Base-by-base conservation (phyloP, 495 filamentous ascomycete species). In the Bryoglossum gracile region DNA sequence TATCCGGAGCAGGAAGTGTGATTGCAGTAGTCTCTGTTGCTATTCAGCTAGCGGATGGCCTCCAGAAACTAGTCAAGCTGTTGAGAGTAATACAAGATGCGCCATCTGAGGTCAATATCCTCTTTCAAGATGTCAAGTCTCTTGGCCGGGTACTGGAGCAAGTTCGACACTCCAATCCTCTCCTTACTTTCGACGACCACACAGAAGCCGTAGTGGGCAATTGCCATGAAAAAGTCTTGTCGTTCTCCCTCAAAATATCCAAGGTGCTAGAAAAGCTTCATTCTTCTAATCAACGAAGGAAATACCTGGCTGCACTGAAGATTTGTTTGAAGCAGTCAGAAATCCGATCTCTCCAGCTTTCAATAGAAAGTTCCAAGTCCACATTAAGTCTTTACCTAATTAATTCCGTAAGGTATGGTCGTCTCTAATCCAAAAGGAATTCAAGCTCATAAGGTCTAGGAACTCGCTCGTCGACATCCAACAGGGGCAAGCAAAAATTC, bases 11-110 rank as follows among this genome's bases (percentile, higher is more conserved):
- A 24, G 30, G 39, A 11, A 33, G 46, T 40, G 33, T 23, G 8
- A 21, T 49, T 34, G 45, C 44, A 22, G 13, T 50, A 10, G 40
- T 40, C 9, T 38, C 32, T 11, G 24, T 44, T 14, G 42, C 33
- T 13, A 28, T 46, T 46, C 45, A 55, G 37, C 46, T 55, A 10
- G 34, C 4, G 11, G 52, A 46, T 16, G 25, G 9, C 1, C 23
- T 55, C 21, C 33, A 46, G n/a, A 50, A 33, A 36, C 28, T 55
- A 28, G 34, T 55, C 14, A 22, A 18, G 24, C 43, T 55, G 0
- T 38, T 23, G 3, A 40, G 26, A 28, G 19, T n/a, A 10, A 19
- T 55, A 19, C 18, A 46, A 46, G 34, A 50, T 50, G 52, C 46
- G n/a, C 46, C 41, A 18, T 26, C 38, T 22, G 21, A 40, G 6